Conservation (phyloP, 139 green algal species). For the Tetradesmus lagerheimii region DNA sequence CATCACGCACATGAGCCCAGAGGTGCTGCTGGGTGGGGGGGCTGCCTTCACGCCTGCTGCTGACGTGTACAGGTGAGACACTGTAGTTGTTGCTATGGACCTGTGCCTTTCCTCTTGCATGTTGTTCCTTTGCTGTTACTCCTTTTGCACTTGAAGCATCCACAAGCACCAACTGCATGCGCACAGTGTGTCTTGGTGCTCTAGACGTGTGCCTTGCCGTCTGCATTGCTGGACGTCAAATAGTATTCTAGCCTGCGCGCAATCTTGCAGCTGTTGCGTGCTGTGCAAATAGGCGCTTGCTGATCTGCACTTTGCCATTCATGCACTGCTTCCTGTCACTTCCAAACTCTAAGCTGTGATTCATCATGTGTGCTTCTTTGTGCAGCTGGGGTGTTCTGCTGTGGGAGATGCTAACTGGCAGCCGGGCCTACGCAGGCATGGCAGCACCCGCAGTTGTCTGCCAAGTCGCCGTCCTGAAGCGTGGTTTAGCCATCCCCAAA, state of each 20-base stretch:
- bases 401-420: background rate
- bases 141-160: no score
- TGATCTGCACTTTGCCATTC: background rate
- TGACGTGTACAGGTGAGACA: slow-evolving; percentile 3
- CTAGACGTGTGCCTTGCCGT: no score
- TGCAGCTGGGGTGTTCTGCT: background rate
- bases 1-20: slow-evolving; percentile 42
- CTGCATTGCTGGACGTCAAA: no score
- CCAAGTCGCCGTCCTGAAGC: slow-evolving; percentile 32
- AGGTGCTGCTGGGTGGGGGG: slow-evolving; percentile 36
- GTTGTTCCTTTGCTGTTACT: background rate
- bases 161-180: no score
- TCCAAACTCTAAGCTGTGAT: no score
- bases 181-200: no score
- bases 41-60: slow-evolving; percentile 28
- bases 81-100: no score
- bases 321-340: background rate
- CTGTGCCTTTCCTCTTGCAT: no score
- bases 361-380: no score
- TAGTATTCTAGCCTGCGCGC: no score
- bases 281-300: background rate
- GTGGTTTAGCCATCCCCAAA: slow-evolving; percentile 22
- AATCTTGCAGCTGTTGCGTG: no score
- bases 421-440: slow-evolving; percentile 23
- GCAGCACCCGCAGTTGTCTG: slow-evolving; percentile 25